Percentiles rank a stretch among this genome's conserved stretches.
These are phyloP conservation scores for Actinomucor elegans DNA, from an alignment of 371 early-diverging fungal species.

Conservation along the genomic window DNA sequence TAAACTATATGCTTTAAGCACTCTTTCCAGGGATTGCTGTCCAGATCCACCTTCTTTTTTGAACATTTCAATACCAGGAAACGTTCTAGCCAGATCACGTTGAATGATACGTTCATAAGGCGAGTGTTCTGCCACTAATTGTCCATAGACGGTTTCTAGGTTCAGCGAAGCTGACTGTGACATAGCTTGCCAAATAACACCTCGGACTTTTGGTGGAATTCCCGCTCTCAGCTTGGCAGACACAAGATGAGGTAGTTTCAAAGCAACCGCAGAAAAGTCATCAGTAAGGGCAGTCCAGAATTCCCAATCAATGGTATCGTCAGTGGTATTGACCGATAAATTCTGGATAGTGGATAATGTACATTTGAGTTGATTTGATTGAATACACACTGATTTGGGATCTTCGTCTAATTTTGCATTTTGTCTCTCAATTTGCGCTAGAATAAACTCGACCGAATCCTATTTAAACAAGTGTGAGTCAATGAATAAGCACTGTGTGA, in stretches of 20 bases:
- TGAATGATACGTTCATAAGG: slow-evolving; percentile 88
- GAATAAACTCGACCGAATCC: slow-evolving; percentile 57
- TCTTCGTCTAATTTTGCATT: slow-evolving; percentile 58
- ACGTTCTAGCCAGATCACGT: slow-evolving; percentile 90
- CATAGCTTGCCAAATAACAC: slow-evolving; percentile 94
- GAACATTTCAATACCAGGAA: slow-evolving; percentile 87
- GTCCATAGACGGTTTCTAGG: slow-evolving; percentile 83
- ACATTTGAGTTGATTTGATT: slow-evolving; percentile 53
- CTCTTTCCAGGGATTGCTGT: slow-evolving; percentile 77
- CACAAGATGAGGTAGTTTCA: slow-evolving; percentile 62
- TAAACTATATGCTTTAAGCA: slow-evolving; percentile 88
- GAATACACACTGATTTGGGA: slow-evolving; percentile 56
- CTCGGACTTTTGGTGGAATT: slow-evolving; percentile 83
- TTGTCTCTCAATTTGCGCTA: slow-evolving; percentile 62
- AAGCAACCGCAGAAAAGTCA: slow-evolving; percentile 71
- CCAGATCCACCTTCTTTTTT: slow-evolving; percentile 82
- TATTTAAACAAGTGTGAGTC: slow-evolving; percentile 1
- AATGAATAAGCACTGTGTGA: background rate
- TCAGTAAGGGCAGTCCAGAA: slow-evolving; percentile 92
- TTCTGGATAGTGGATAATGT: slow-evolving; percentile 51
- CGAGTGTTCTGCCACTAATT: slow-evolving; percentile 75
- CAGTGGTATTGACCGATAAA: slow-evolving; percentile 22
- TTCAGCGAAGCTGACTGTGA: slow-evolving; percentile 72
- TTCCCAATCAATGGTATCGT: slow-evolving; percentile 79
- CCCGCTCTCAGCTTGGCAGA: slow-evolving; percentile 77